Conservation (phyloP, 805 yeast species). For the Yamadazyma tumulicola region DNA sequence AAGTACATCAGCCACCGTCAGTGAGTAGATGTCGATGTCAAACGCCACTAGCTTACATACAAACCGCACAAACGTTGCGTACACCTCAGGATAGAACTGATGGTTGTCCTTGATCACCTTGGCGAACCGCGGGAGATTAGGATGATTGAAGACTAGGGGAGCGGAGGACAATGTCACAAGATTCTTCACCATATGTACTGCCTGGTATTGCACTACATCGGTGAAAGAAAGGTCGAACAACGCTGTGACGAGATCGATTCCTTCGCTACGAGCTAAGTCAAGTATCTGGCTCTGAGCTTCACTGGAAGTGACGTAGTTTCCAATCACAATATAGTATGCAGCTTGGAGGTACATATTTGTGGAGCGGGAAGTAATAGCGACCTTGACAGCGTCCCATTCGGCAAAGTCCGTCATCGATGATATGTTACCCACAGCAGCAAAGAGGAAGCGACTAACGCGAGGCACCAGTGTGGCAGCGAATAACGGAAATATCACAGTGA, state of each 20-base stretch:
- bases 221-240: conserved; percentile 17
- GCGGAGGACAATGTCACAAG: conserved; percentile 17
- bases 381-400: conserved; percentile 14
- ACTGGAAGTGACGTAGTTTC: conserved; percentile 28
- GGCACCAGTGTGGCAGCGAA: conserved; percentile 8
- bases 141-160: conserved; percentile 12
- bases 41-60: conserved; percentile 23
- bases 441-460: conserved; percentile 22
- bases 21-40: conserved; percentile 7
- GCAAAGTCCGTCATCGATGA: conserved; percentile 29
- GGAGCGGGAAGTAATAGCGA: conserved; percentile 13
- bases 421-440: conserved; percentile 33
- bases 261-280: too few species aligned
- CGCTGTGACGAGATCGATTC: too few species aligned
- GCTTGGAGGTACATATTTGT: conserved; percentile 22
- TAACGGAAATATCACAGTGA: conserved; percentile 9
- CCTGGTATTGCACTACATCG: conserved; percentile 37
- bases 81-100: conserved; percentile 32
- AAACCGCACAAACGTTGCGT: conserved; percentile 24
- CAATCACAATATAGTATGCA: conserved; percentile 30
- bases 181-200: conserved; percentile 33
- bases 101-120: conserved; percentile 31
- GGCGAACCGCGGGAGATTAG: conserved; percentile 16
- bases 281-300: conserved; percentile 15
- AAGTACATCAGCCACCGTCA: conserved; percentile 5